phyloP scores from a whole-genome alignment of 495 filamentous ascomycete species.

The Amphirosellinia nigrospora region DNA sequence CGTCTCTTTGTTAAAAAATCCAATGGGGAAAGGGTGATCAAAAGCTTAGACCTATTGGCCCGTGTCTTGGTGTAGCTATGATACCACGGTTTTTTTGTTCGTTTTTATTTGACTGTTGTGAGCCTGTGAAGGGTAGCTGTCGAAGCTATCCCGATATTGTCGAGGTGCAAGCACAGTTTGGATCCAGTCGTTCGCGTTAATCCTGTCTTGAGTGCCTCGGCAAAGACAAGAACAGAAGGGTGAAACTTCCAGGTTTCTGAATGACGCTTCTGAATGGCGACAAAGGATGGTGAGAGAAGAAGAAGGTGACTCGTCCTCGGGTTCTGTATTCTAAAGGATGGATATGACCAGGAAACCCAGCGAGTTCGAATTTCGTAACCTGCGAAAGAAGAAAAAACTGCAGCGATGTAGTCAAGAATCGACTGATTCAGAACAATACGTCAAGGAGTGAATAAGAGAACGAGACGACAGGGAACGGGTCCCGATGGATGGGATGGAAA shows the following conservation, averaged over 20 bases:
- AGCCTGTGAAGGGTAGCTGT: slow-evolving; percentile 9
- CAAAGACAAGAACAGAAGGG: background rate
- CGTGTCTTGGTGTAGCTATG: background rate
- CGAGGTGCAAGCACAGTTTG: slow-evolving; percentile 14
- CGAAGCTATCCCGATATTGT: slow-evolving; percentile 20
- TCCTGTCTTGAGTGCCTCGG: background rate
- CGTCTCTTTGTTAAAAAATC: background rate
- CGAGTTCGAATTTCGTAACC: slow-evolving; percentile 25
- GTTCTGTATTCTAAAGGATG: slow-evolving; percentile 24
- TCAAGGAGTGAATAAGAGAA: slow-evolving; percentile 30
- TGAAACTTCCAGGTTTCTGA: slow-evolving; percentile 29
- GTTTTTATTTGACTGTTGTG: background rate
- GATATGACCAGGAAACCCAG: slow-evolving; percentile 21
- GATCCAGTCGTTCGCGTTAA: background rate
- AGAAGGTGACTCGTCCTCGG: slow-evolving; percentile 23
- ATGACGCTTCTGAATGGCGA: slow-evolving; percentile 7
- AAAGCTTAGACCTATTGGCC: background rate
- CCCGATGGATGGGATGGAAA: slow-evolving; percentile 16
- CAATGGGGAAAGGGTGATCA: slow-evolving; percentile 1
- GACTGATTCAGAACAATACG: slow-evolving; percentile 22
- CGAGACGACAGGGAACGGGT: slow-evolving; percentile 20
- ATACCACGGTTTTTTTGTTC: background rate
- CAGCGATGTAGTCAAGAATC: slow-evolving; percentile 18
- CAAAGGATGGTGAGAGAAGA: slow-evolving; percentile 19
- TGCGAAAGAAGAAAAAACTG: slow-evolving; percentile 13